phyloP scores from a whole-genome alignment of 2,329 filamentous ascomycete genomes.

The Aspergillus calidoustus region DNA sequence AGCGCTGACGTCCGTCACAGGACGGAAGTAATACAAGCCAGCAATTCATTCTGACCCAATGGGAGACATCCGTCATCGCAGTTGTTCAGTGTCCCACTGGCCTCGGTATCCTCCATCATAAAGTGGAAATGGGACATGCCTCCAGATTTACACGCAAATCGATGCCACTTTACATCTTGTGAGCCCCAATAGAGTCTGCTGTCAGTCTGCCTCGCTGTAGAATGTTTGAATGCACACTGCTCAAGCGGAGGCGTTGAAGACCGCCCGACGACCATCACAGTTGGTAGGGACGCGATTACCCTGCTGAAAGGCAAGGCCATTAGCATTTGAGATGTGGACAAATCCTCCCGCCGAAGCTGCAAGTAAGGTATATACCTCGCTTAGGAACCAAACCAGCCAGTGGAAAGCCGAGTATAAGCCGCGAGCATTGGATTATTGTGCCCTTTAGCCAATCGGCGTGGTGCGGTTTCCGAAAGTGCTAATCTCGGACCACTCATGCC shows the following conservation, averaged over 20 bases:
- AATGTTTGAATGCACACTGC: background rate
- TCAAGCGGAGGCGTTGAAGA: no score
- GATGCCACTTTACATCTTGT: background rate
- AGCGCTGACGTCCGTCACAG: background rate
- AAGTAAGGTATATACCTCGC: background rate
- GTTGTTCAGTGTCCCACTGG: background rate
- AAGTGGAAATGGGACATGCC: background rate
- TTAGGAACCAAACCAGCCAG: background rate
- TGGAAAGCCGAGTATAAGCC: background rate
- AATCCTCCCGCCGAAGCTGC: background rate
- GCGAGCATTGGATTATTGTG: no score
- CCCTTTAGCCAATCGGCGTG: background rate
- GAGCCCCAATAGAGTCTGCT: background rate
- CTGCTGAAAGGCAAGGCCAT: background rate
- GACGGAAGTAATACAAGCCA: background rate
- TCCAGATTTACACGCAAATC: background rate
- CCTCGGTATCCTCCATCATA: background rate
- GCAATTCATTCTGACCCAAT: background rate
- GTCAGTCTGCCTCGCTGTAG: background rate
- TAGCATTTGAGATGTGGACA: background rate
- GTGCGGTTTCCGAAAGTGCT: background rate
- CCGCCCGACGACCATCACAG: background rate
- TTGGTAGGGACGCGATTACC: background rate
- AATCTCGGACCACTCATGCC: background rate
- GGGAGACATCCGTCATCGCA: background rate